These are phyloP conservation scores for Dipteronia dyeriana DNA, from an alignment of 345 rosid genomes.

Conservation along the genomic window DNA sequence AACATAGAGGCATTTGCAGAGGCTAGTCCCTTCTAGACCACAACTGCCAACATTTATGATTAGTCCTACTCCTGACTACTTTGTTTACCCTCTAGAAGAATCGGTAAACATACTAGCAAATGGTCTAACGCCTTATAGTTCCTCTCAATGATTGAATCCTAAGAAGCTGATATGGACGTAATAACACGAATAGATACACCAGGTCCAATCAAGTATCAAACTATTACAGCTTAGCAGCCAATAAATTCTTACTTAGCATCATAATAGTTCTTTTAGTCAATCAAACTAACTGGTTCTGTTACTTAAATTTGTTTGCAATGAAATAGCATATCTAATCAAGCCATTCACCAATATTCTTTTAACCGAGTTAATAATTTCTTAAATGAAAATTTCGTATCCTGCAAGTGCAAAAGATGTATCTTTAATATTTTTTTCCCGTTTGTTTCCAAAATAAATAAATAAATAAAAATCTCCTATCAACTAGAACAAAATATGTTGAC, in stretches of 20 bases:
- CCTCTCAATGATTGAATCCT: not conserved
- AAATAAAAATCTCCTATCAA: not conserved
- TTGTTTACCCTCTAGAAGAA: not conserved
- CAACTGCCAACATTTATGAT: not conserved
- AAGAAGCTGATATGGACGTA: not conserved
- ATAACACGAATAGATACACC: not conserved
- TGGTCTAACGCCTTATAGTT: no score
- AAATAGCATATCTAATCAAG: not conserved
- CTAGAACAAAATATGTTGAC: not conserved
- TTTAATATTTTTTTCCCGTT: not conserved
- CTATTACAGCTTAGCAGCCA: not conserved
- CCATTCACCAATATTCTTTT: not conserved
- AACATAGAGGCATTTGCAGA: not conserved
- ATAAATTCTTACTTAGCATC: not conserved
- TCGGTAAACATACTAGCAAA: no score
- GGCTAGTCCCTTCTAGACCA: not conserved
- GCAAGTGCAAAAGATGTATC: not conserved
- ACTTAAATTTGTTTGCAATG: not conserved
- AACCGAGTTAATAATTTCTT: not conserved
- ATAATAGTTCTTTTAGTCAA: not conserved
- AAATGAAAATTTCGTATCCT: not conserved
- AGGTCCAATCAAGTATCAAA: not conserved
- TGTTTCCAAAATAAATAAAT: no score
- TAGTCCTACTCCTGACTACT: not conserved
- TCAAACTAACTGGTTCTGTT: not conserved